Evolutionary conservation across 1,284 basidiomycete species (phyloP).

Genomic region (Bjerkandera adusta): DNA sequence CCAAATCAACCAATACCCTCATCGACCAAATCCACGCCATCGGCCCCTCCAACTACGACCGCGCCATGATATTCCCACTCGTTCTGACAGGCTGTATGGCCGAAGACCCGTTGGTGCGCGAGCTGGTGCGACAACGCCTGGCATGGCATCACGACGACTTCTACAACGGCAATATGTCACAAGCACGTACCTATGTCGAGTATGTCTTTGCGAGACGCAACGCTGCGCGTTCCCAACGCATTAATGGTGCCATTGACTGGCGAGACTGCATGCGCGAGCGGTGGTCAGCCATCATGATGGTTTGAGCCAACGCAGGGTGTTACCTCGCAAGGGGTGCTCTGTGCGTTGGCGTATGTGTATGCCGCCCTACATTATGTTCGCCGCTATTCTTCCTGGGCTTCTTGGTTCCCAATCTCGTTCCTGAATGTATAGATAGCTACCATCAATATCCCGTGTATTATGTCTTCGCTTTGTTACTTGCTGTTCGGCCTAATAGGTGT

Average conservation of each 20-base stretch:
- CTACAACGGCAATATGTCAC: slow-evolving; percentile 56
- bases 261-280: slow-evolving; percentile 56
- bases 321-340: background rate
- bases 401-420: background rate
- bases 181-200: slow-evolving; percentile 44
- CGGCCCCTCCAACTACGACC: slow-evolving; percentile 57
- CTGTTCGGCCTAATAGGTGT: slow-evolving; percentile 2
- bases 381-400: background rate
- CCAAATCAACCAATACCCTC: slow-evolving; percentile 50
- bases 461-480: background rate
- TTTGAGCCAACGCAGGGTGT: background rate
- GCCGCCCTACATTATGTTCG: background rate
- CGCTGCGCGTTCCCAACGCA: slow-evolving; percentile 25
- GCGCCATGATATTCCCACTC: slow-evolving; percentile 67
- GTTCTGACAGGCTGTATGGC: slow-evolving; percentile 70
- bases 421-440: background rate
- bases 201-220: slow-evolving; percentile 64
- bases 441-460: background rate
- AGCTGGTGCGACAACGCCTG: slow-evolving; percentile 59
- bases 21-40: slow-evolving; percentile 52
- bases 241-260: slow-evolving; percentile 56
- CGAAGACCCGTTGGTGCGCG: slow-evolving; percentile 57
- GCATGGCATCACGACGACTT: slow-evolving; percentile 49
- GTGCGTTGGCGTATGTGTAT: background rate
- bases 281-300: slow-evolving; percentile 29